phyloP scores from a whole-genome alignment of 192 early-diverging fungal species.

The Backusella liffmaniae region DNA sequence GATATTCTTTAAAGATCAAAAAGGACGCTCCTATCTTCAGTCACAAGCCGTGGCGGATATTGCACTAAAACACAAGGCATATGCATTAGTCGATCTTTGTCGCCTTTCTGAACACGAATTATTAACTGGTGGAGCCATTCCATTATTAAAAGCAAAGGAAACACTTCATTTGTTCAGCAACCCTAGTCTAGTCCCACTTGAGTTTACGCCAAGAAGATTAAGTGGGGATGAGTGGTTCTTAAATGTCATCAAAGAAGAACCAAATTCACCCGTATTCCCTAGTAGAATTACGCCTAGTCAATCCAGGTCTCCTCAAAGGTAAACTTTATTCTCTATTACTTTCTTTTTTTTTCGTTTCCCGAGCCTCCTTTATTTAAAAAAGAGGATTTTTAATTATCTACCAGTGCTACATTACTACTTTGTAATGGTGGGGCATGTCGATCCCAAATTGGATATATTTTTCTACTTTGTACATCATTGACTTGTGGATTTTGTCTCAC shows the following conservation, averaged over 20 bases:
- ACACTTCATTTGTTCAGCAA: not conserved
- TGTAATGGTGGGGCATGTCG: conserved; percentile 2
- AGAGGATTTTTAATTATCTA: conserved; percentile 10
- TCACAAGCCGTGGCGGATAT: conserved; percentile 21
- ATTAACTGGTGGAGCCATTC: conserved; percentile 22
- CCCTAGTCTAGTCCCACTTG: not conserved
- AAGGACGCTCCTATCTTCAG: conserved; percentile 27
- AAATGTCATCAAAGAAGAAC: not conserved
- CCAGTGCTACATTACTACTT: conserved; percentile 17
- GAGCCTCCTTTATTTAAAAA: not conserved
- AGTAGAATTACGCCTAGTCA: not conserved
- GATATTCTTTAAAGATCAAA: conserved; percentile 16
- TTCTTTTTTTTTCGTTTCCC: not conserved
- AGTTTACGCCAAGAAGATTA: conserved; percentile 1
- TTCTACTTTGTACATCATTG: conserved; percentile 17
- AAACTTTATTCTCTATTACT: not conserved
- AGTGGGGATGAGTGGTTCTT: conserved; percentile 9
- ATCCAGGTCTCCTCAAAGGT: conserved; percentile 4
- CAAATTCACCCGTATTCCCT: not conserved
- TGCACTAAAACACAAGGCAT: conserved; percentile 17
- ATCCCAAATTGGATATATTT: conserved; percentile 12
- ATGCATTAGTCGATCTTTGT: conserved; percentile 28
- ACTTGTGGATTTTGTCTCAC: conserved; percentile 12
- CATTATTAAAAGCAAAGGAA: conserved; percentile 22
- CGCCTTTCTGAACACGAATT: conserved; percentile 22